Evolutionary conservation across 306 rosid genomes (phyloP).

Genomic region (Dalbergia cultrata): DNA sequence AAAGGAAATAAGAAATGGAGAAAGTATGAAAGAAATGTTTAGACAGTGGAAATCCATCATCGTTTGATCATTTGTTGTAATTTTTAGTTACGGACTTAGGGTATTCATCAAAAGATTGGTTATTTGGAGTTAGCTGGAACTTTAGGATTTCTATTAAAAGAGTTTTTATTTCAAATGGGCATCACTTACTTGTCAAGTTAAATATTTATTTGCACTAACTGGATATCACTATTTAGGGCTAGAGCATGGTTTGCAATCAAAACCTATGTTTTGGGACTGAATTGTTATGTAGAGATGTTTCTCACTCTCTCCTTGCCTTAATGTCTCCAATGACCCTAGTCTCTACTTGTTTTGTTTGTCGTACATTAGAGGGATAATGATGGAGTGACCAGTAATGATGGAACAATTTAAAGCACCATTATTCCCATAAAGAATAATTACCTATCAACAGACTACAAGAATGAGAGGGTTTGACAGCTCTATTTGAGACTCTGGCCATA

Average conservation of each 20-base stretch:
- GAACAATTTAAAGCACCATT: conserved; percentile 13
- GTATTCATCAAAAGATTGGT: background rate
- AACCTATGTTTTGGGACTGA: conserved; percentile 15
- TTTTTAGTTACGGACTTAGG: background rate
- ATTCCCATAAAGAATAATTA: conserved; percentile 2
- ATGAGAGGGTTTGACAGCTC: conserved; percentile 17
- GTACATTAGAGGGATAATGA: conserved; percentile 3
- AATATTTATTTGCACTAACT: conserved; percentile 4
- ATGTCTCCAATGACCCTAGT: background rate
- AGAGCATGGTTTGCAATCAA: conserved; percentile 19
- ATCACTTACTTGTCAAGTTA: conserved; percentile 9
- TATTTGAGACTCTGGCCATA: conserved; percentile 4
- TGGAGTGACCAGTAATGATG: conserved; percentile 4
- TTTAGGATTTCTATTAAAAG: conserved; percentile 13
- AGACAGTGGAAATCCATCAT: background rate
- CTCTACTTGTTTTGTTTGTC: conserved; percentile 14
- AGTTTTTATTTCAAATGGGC: conserved; percentile 28
- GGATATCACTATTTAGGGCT: conserved; percentile 10
- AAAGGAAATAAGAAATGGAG: conserved; percentile 8
- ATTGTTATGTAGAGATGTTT: conserved; percentile 20
- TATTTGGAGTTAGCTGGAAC: conserved; percentile 4
- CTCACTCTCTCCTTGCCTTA: conserved; percentile 10
- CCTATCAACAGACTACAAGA: conserved; percentile 22
- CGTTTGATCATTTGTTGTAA: conserved; percentile 10
- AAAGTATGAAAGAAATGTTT: background rate